These are phyloP conservation scores for Litchi chinensis DNA, from an alignment of 345 rosid genomes.

Conservation along the genomic window DNA sequence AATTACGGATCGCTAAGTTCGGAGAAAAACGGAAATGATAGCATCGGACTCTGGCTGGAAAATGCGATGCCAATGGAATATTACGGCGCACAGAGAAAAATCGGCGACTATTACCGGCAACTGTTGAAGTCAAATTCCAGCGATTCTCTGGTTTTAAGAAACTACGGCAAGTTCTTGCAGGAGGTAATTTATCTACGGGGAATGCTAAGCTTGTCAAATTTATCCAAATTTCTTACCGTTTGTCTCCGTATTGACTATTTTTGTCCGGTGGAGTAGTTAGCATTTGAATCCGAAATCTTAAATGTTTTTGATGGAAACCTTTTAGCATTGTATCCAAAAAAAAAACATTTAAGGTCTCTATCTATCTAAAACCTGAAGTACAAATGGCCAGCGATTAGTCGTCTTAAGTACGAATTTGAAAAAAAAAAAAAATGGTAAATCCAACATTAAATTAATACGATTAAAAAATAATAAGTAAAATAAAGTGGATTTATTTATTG, in stretches of 20 bases:
- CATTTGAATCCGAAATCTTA: too few species aligned
- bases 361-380: too few species aligned
- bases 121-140: constrained; percentile 68
- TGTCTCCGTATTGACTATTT: too few species aligned
- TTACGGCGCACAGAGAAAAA: constrained; percentile 41
- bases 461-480: background rate
- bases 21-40: background rate
- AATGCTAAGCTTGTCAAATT: background rate
- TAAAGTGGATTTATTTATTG: background rate
- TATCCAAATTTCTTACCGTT: too few species aligned
- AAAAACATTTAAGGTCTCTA: too few species aligned
- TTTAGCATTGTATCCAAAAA: too few species aligned
- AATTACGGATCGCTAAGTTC: background rate
- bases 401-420: too few species aligned
- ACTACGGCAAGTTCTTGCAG: constrained; percentile 72
- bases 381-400: too few species aligned
- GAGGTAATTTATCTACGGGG: constrained; percentile 50
- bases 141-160: constrained; percentile 65
- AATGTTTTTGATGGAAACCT: too few species aligned
- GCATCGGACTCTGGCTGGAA: constrained; percentile 36
- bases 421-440: too few species aligned
- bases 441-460: too few species aligned
- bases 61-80: constrained; percentile 36
- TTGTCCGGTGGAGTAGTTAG: too few species aligned
- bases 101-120: constrained; percentile 67